Evolutionary conservation across 345 rosid genomes (phyloP), one percentile per base, ranked within the genome.

Genomic region (Populus ilicifolia): DNA sequence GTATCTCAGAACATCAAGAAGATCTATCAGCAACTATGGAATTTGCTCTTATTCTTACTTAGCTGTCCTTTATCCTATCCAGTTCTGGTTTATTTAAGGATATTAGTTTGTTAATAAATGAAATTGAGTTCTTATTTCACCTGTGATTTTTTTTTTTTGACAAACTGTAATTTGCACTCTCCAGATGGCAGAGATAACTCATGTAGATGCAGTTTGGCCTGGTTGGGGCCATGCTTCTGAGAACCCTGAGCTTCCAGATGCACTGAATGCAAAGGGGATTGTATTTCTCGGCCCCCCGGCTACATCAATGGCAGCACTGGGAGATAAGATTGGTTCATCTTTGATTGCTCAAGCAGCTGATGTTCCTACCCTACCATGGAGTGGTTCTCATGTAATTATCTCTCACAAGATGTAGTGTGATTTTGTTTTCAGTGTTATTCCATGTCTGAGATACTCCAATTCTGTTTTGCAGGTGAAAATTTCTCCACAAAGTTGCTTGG

Each of bases 181-280:
- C 72, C 85, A 96, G 99, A 94, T 94, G 97, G 99, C 98, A 46
- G 99, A 96, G 82, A 89, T 90, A 81, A 96, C 99, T 25, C 94
- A 71, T 78, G 99, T 96, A 74, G 99, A 96, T 87, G 99, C 99
- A 13, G 97, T 96, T 81, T 96, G 99, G 99, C 99, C 99, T 85
- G 99, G 99, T 72, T 96, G 99, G 98, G 99, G 98, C 65, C 99
- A 96, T 88, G 99, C 99, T 62, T 96, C 99, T 14, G 99, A 94
- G 87, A 96, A 89, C 81, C 99, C 99, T 50, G 99, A 94, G 83
- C 87, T 96, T 56, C 98, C 98, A 7, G 98, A 96, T 83, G 98
- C 97, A 25, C 78, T 96, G 77, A 72, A 50, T 84, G 94, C 89
- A 29, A 96, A 90, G 80, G 99, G 97, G 80, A 88, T 96, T 17